Conservation (phyloP, 768 basidiomycete species). For the Panaeolus cyanescens region DNA sequence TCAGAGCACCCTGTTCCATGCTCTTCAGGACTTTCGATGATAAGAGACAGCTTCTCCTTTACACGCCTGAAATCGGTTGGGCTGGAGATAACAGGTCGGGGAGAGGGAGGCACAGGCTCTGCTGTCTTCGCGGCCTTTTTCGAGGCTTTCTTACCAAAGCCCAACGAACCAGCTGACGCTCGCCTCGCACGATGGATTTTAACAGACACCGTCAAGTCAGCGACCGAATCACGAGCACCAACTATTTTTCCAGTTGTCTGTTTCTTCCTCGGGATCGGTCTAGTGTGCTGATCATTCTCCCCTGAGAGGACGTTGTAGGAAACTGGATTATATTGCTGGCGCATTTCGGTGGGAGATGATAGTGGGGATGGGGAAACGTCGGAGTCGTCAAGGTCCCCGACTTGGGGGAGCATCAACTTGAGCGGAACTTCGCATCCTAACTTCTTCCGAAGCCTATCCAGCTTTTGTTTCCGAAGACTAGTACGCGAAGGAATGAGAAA, state of each 20-base stretch:
- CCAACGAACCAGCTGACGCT: not conserved
- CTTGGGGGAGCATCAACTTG: conserved; percentile 58
- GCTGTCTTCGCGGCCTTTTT: conserved; percentile 3
- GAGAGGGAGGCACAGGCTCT: conserved; percentile 12
- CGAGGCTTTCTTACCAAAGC: not conserved
- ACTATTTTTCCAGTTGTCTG: conserved; percentile 14
- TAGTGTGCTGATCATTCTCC: not conserved
- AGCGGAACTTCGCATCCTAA: conserved; percentile 66
- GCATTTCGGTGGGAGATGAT: conserved; percentile 6
- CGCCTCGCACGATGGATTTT: conserved; percentile 16
- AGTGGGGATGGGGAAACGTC: conserved; percentile 6
- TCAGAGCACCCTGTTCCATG: conserved; percentile 25
- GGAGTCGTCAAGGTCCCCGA: conserved; percentile 1
- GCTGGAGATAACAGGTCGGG: conserved; percentile 9
- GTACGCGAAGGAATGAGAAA: conserved; percentile 42
- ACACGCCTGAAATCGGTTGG: conserved; percentile 10
- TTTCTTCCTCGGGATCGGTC: conserved; percentile 8
- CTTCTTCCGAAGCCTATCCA: conserved; percentile 62
- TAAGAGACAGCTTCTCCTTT: conserved; percentile 26
- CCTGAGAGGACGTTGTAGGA: not conserved
- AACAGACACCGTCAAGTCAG: conserved; percentile 5
- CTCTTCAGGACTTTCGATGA: conserved; percentile 38
- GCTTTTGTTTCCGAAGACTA: conserved; percentile 51
- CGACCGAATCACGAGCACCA: conserved; percentile 23
- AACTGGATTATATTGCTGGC: conserved; percentile 3